Percentiles rank a stretch among this genome's conserved stretches.
Conservation (phyloP, 1,284 basidiomycete genomes). For the Trichosporon sp. region DNA sequence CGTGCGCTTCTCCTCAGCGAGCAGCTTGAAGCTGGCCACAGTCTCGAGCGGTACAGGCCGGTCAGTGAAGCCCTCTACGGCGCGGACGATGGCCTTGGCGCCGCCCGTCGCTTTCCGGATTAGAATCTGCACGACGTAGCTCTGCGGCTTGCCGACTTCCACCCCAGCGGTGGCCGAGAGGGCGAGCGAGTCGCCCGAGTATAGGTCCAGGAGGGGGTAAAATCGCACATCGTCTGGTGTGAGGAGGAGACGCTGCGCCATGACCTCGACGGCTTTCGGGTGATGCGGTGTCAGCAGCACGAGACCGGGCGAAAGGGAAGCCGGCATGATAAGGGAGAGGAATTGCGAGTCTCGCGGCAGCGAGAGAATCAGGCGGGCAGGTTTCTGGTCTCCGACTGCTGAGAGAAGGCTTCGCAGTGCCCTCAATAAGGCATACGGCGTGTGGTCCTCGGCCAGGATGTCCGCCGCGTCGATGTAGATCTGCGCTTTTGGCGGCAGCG, state of each 20-base stretch:
- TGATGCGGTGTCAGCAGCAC: conserved; percentile 63
- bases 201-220: conserved; percentile 30
- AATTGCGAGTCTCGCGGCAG: conserved; percentile 55
- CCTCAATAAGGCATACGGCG: conserved; percentile 15
- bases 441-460: conserved; percentile 38
- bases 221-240: conserved; percentile 52
- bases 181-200: conserved; percentile 22
- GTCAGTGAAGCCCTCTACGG: conserved; percentile 23
- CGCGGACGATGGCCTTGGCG: conserved; percentile 42
- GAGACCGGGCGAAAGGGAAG: conserved; percentile 62
- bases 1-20: conserved; percentile 7
- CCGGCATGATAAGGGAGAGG: conserved; percentile 56
- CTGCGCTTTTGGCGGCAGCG: conserved; percentile 21
- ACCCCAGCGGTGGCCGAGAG: conserved; percentile 21
- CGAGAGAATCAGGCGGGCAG: conserved; percentile 59
- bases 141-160: conserved; percentile 8
- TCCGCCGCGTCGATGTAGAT: conserved; percentile 43
- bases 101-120: conserved; percentile 44
- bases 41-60: conserved; percentile 5
- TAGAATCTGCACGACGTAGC: conserved; percentile 31
- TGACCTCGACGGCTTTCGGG: conserved; percentile 60
- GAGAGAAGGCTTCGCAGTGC: conserved; percentile 30
- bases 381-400: background rate
- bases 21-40: conserved; percentile 10
- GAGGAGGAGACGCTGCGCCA: conserved; percentile 55